Base-by-base conservation (phyloP, 2,329 filamentous ascomycete species). In the Drechslera avenae region DNA sequence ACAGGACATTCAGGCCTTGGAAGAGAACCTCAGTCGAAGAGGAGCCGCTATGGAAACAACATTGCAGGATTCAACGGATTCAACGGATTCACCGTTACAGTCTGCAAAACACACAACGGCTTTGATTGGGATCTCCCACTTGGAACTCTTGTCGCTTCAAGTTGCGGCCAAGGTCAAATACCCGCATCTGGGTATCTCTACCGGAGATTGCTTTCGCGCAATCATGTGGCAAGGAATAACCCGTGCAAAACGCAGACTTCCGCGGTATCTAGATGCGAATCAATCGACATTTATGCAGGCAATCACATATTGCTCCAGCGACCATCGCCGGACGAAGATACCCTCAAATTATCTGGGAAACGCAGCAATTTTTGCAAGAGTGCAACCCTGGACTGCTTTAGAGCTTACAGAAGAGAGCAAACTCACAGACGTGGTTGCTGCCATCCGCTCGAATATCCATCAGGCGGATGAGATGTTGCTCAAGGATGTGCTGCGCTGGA, bases 211-310 rank as follows among this genome's bases (percentile, higher is more conserved):
- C 37, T 40, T 40, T 40, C 37, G 37, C 37, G 37, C 37, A 30
- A 40, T 40, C 37, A 40, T 40, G 37, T 40, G 37, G 37, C 37
- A 40, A 30, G 37, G n/a, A 40, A 40, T 40, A 40, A 40, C 37
- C 23, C 37, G 37, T 40, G 37, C 37, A 30, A 40, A 40, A 30
- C 21, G 37, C 37, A 40, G 37, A 30, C 37, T 40, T 40, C 37
- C 21, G 23, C 23, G 23, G 3, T 40, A 40, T 30, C 37, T 17
- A 40, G 37, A 40, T 30, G 37, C 23, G 23, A 30, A 40, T 40
- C 13, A 40, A 40, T 40, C 37, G 23, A 40, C 30, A 40, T 40
- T 40, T 21, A 40, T 40, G 37, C 37, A 40, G 23, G 37, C 37
- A 40, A 40, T 40, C 23, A 40, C 37, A 30, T 40, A 40, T 40